phyloP scores from a whole-genome alignment of 2,329 filamentous ascomycete species.

The Alternaria triticimaculans region DNA sequence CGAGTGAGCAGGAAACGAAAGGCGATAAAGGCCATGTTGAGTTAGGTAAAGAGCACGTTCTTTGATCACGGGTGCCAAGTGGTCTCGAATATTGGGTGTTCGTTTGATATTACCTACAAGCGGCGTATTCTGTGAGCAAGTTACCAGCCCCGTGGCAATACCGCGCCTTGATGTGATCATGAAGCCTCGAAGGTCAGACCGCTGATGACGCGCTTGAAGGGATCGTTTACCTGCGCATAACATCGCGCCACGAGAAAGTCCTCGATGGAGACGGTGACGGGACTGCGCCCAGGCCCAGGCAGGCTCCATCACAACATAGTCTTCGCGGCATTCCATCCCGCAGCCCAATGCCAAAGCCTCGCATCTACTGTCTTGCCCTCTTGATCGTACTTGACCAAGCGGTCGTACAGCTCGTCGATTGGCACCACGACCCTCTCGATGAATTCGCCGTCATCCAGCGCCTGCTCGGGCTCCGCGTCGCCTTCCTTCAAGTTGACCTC shows the following conservation, averaged over 20 bases:
- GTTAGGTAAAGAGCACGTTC: background rate
- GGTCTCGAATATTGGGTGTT: background rate
- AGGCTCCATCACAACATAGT: slow-evolving; percentile 28
- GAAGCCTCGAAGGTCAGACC: background rate
- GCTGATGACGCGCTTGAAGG: background rate
- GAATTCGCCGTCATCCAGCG: slow-evolving; percentile 66
- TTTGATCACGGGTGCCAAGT: background rate
- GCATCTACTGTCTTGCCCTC: slow-evolving; percentile 63
- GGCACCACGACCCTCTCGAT: slow-evolving; percentile 67
- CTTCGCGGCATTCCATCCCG: slow-evolving; percentile 60
- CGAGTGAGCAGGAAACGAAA: background rate
- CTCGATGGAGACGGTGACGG: background rate
- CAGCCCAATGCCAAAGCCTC: slow-evolving; percentile 67
- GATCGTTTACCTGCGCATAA: background rate
- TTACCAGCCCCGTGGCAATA: background rate
- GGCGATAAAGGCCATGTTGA: background rate
- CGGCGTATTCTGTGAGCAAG: background rate
- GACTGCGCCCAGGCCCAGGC: background rate
- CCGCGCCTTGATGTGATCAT: background rate
- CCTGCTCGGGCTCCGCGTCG: slow-evolving; percentile 61
- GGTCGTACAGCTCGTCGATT: slow-evolving; percentile 62
- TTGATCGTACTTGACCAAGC: slow-evolving; percentile 55
- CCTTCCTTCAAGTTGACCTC: slow-evolving; percentile 62
- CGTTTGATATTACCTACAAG: background rate
- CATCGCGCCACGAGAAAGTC: background rate